Conservation (phyloP, 768 basidiomycete species). For the Leccinum sublutescens region DNA sequence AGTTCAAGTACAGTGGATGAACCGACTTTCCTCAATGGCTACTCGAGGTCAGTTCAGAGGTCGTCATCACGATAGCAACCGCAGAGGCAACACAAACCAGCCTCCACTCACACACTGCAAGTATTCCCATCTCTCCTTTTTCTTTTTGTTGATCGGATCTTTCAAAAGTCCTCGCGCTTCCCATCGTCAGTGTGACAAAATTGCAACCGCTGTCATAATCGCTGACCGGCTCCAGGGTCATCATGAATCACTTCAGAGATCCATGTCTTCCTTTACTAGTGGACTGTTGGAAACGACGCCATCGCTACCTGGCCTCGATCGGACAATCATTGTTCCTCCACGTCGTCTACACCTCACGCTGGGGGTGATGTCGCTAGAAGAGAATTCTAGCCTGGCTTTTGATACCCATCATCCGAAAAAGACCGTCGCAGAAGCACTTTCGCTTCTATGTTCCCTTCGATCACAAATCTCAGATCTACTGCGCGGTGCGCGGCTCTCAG, state of each 20-base stretch:
- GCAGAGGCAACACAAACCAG: slow-evolving; percentile 3
- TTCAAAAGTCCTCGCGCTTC: slow-evolving; percentile 30
- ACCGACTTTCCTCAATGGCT: slow-evolving; percentile 12
- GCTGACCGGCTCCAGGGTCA: slow-evolving; percentile 34
- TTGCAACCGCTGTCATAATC: slow-evolving; percentile 22
- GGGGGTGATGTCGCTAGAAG: slow-evolving; percentile 64
- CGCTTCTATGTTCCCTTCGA: slow-evolving; percentile 38
- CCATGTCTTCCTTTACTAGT: slow-evolving; percentile 38
- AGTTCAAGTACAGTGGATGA: slow-evolving; percentile 1
- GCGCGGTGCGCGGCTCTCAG: slow-evolving; percentile 27
- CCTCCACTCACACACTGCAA: slow-evolving; percentile 28
- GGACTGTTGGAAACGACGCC: slow-evolving; percentile 20
- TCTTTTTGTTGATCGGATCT: slow-evolving; percentile 4
- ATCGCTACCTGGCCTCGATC: slow-evolving; percentile 54
- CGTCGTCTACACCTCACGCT: slow-evolving; percentile 70
- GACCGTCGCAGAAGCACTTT: slow-evolving; percentile 42
- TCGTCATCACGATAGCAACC: neutral
- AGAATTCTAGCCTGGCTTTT: slow-evolving; percentile 7
- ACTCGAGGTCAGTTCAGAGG: slow-evolving; percentile 7
- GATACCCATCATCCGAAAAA: slow-evolving; percentile 3
- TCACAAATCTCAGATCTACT: slow-evolving; percentile 45
- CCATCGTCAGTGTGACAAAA: slow-evolving; percentile 30
- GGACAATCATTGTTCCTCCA: slow-evolving; percentile 52
- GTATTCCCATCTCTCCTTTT: slow-evolving; percentile 5
- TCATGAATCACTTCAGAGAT: slow-evolving; percentile 37